Conservation (phyloP, 495 filamentous ascomycete genomes). For the Aspergillus avenaceus region DNA sequence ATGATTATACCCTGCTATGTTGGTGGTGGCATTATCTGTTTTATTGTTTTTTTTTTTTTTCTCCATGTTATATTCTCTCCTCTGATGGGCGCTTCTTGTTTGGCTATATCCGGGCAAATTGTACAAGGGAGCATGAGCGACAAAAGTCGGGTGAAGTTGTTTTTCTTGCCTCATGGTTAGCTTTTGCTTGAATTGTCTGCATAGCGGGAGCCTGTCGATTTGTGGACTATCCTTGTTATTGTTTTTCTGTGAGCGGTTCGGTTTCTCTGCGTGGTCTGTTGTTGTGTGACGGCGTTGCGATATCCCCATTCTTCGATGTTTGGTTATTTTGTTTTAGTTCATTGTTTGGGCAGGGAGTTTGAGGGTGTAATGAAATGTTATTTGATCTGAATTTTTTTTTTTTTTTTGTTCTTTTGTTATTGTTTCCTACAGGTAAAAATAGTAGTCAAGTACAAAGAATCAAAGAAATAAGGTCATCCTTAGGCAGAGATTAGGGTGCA, state of each 20-base stretch:
- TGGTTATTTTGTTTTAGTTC: neutral
- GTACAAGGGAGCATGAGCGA: neutral
- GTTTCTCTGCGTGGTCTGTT: constrained; percentile 9
- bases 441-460: no score
- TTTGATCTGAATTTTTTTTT: no score
- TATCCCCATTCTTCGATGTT: constrained; percentile 11
- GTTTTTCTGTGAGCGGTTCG: constrained; percentile 17
- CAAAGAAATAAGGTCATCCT: neutral
- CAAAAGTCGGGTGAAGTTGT: constrained; percentile 6
- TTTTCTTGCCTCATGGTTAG: constrained; percentile 6
- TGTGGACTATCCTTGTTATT: no score
- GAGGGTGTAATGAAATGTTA: no score
- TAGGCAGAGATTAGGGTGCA: neutral
- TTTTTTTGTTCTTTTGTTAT: no score
- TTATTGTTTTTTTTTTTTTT: constrained; percentile 4
- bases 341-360: neutral
- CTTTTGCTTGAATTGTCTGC: constrained; percentile 17
- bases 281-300: constrained; percentile 9
- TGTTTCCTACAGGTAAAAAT: no score
- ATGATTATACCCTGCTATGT: constrained; percentile 15
- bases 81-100: constrained; percentile 3
- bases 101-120: constrained; percentile 5
- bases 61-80: neutral
- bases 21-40: constrained; percentile 4
- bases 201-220: constrained; percentile 27